These are phyloP conservation scores for Penicillium sp. DNA, from an alignment of 2,329 filamentous ascomycete species.

Conservation along the genomic window DNA sequence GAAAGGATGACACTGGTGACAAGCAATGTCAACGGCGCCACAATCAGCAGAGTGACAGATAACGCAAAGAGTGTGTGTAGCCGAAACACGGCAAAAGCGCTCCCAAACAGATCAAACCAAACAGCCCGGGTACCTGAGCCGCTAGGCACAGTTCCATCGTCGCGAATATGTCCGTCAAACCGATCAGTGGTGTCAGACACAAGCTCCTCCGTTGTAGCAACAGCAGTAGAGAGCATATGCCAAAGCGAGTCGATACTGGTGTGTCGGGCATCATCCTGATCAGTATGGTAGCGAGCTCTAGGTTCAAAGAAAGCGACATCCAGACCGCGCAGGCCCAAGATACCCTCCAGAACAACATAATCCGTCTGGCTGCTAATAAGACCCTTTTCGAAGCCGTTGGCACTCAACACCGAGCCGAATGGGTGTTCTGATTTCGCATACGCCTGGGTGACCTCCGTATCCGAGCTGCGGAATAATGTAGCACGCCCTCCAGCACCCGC, in stretches of 20 bases:
- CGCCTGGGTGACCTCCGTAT: conserved; percentile 71
- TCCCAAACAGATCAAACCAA: conserved; percentile 90
- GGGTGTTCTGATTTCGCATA: conserved; percentile 66
- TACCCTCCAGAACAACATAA: conserved; percentile 70
- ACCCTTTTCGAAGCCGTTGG: conserved; percentile 72
- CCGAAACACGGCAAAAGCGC: conserved; percentile 65
- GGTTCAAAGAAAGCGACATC: conserved; percentile 89
- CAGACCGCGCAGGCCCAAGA: conserved; percentile 72
- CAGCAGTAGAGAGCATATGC: conserved; percentile 86
- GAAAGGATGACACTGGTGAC: conserved; percentile 60
- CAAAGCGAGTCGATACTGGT: conserved; percentile 61
- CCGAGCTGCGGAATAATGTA: conserved; percentile 76
- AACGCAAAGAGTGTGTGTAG: conserved; percentile 79
- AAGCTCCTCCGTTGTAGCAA: conserved; percentile 64
- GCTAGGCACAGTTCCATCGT: conserved; percentile 56
- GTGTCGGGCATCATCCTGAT: conserved; percentile 75
- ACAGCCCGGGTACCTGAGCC: conserved; percentile 63
- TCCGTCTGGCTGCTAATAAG: conserved; percentile 80
- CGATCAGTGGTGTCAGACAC: conserved; percentile 58
- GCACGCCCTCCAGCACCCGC: conserved; percentile 85
- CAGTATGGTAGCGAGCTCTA: conserved; percentile 78
- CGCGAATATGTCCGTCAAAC: conserved; percentile 55
- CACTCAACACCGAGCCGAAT: conserved; percentile 72
- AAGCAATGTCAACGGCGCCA: conserved; percentile 64
- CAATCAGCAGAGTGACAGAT: conserved; percentile 72